A percentile compares a stretch with the other conserved stretches of the same genome.
phyloP scores from a whole-genome alignment of 208 protist species.

The Angomonas ambiguus region DNA sequence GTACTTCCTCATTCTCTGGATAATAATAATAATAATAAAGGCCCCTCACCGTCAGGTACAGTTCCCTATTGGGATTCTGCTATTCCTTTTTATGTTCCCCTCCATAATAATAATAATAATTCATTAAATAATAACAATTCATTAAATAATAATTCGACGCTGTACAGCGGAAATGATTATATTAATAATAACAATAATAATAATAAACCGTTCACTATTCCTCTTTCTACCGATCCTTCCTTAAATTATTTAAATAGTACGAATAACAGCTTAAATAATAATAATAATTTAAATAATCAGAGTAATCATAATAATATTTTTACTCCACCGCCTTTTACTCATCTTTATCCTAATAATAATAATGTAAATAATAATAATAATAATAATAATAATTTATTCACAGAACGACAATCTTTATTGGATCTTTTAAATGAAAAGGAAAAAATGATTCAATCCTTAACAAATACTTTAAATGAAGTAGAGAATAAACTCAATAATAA shows the following conservation, averaged over 20 bases:
- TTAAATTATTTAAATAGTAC: constrained; percentile 5
- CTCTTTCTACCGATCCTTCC: not conserved
- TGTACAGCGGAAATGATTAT: not conserved
- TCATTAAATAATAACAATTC: not conserved
- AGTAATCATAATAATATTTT: constrained; percentile 1
- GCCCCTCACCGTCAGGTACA: too few species aligned
- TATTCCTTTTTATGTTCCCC: not conserved
- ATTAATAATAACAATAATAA: constrained; percentile 1
- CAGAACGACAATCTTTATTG: not conserved
- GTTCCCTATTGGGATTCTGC: not conserved
- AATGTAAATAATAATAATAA: constrained; percentile 7
- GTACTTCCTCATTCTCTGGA: too few species aligned
- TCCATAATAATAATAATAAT: constrained; percentile 10
- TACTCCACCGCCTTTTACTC: not conserved
- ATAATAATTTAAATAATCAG: constrained; percentile 7
- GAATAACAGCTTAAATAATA: constrained; percentile 9
- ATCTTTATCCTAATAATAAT: constrained; percentile 5
- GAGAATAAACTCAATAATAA: constrained; percentile 5
- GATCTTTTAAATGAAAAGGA: constrained; percentile 4
- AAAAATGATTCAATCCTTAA: not conserved
- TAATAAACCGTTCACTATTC: not conserved
- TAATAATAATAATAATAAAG: not conserved
- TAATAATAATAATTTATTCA: not conserved
- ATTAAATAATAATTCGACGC: not conserved
- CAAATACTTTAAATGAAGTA: not conserved